phyloP scores from a whole-genome alignment of 768 basidiomycete genomes.

The Boletellus ananas region DNA sequence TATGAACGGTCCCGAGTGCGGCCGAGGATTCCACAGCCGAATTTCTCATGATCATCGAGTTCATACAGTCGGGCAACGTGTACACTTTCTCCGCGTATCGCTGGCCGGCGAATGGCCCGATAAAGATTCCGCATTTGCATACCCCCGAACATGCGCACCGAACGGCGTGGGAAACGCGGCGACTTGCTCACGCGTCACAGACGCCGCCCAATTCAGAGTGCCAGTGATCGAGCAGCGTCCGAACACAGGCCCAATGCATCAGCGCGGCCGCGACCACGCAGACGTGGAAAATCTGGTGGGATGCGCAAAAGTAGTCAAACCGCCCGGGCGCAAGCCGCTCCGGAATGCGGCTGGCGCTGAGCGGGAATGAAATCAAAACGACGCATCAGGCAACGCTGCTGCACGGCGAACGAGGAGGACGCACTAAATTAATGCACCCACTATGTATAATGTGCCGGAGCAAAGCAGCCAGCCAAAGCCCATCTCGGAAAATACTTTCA shows the following conservation, averaged over 20 bases:
- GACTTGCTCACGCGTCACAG: slow-evolving; percentile 23
- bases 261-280: slow-evolving; percentile 72
- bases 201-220: slow-evolving; percentile 34
- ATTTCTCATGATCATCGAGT: slow-evolving; percentile 30
- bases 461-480: slow-evolving; percentile 67
- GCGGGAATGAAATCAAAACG: slow-evolving; percentile 33
- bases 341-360: slow-evolving; percentile 80
- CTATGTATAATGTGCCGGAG: slow-evolving; percentile 73
- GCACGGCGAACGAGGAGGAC: slow-evolving; percentile 36
- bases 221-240: slow-evolving; percentile 57
- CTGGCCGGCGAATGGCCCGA: slow-evolving; percentile 18
- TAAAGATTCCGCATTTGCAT: slow-evolving; percentile 11
- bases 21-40: slow-evolving; percentile 16
- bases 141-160: slow-evolving; percentile 14
- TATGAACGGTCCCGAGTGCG: slow-evolving; percentile 22
- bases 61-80: slow-evolving; percentile 31
- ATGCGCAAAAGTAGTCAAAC: slow-evolving; percentile 76
- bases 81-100: slow-evolving; percentile 26
- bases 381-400: slow-evolving; percentile 22
- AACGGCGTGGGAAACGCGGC: slow-evolving; percentile 23
- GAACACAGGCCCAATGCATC: slow-evolving; percentile 57
- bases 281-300: slow-evolving; percentile 89
- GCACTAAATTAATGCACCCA: slow-evolving; percentile 79
- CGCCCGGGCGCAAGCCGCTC: slow-evolving; percentile 70
- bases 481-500: slow-evolving; percentile 53